Base-by-base conservation (phyloP, 2,329 filamentous ascomycete genomes). In the Paecilomyces fulvus region DNA sequence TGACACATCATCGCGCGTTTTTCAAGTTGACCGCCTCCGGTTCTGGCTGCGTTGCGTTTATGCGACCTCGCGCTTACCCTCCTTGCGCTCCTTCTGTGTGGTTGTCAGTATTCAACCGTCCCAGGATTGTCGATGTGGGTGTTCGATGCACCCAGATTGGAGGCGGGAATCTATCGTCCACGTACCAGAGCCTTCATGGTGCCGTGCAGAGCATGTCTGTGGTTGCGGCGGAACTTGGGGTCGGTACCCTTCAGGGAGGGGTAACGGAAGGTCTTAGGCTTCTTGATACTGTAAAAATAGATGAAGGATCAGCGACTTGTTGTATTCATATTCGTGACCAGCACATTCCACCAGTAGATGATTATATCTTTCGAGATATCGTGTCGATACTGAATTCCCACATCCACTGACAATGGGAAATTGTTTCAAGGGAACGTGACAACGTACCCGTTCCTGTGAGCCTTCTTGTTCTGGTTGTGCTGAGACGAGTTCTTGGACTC, bases 401-500 rank as follows among this genome's bases (percentile, higher is more conserved):
- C 14, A n/a, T 20, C 37, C 37, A 17, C n/a, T 8, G 37, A 20
- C 37, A 43, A 43, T 21, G 20, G 20, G 21, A 4, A 14, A 12
- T 28, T 12, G 20, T 23, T 12, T 28, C 11, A 25, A 50, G 10
- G 20, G 43, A 55, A 37, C 30, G 43, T 49, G 12, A 55, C 57
- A 64, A 82, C 87, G 72, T 88, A 96, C 92, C 94, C 94, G 85
- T 99, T 99, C 77, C 88, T 87, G 88, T 99, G 94, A 82, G 91
- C 92, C 89, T 99, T 99, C 84, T 89, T 89, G 79, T 85, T 86
- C 87, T 94, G 89, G 83, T 96, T 96, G 83, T 96, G 91, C 85
- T 97, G 92, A 74, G 92, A 96, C 82, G 90, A 95, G 88, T 97
- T 97, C 91, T 97, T 97, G 74, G 94, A 97, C 86, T 97, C 92